phyloP scores from a whole-genome alignment of 1,139 yeast genomes.

The Candida sp. region DNA sequence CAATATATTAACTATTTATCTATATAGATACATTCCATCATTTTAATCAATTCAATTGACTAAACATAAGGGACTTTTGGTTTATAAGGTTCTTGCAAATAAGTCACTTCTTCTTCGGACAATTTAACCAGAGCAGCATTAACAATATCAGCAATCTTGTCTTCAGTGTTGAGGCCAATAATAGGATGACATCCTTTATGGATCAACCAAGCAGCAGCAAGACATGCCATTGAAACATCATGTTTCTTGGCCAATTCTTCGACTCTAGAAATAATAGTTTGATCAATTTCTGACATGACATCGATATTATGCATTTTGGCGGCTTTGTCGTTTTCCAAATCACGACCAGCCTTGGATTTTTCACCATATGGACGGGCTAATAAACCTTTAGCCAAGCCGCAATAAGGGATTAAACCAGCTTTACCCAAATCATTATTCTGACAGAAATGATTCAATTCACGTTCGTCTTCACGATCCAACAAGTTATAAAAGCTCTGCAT shows the following conservation, averaged over 20 bases:
- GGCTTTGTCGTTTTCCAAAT: slow-evolving; percentile 6
- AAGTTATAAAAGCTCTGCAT: slow-evolving; percentile 60
- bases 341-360: slow-evolving; percentile 6
- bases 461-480: slow-evolving; percentile 56
- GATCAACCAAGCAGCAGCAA: slow-evolving; percentile 55
- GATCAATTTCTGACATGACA: slow-evolving; percentile 14
- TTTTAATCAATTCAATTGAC: not conserved
- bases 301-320: slow-evolving; percentile 5
- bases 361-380: slow-evolving; percentile 36
- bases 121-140: slow-evolving; percentile 39
- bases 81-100: slow-evolving; percentile 48
- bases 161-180: slow-evolving; percentile 51
- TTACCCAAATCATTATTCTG: slow-evolving; percentile 20
- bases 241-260: slow-evolving; percentile 47
- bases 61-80: not conserved
- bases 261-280: slow-evolving; percentile 45
- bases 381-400: slow-evolving; percentile 47
- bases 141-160: slow-evolving; percentile 53
- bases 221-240: slow-evolving; percentile 48
- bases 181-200: slow-evolving; percentile 52
- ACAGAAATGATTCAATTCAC: slow-evolving; percentile 57
- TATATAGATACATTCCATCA: not conserved
- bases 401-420: slow-evolving; percentile 51
- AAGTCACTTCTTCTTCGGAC: slow-evolving; percentile 40
- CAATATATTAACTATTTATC: not conserved